Base-by-base conservation (phyloP, 169 alveolate species). In the Plasmodium fragile region DNA sequence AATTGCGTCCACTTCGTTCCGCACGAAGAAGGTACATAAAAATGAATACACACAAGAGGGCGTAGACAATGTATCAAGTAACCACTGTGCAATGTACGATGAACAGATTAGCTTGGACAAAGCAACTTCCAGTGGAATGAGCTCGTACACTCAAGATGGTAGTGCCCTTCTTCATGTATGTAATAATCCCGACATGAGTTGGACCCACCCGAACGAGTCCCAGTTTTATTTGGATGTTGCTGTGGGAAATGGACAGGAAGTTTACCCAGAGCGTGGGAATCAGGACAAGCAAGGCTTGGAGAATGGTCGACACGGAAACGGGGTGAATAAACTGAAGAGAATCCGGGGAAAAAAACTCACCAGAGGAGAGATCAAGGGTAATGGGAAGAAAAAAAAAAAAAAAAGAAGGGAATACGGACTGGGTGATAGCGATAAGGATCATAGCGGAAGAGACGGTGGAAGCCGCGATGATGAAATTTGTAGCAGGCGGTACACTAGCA, bases 1-100 rank as follows among this genome's bases (percentile, higher is more conserved):
- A 53, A 39, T 43, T 71, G 18, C 30, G 69, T 53, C 81, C 32
- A 34, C 93, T 73, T 87, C 89, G 87, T 59, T 55, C 34, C 32
- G 41, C 4, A 78, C 73, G 93, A 77, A 87, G 93, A 55, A 70
- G 45, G 45, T 73, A 72, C 59, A 28, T 34, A 41, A 16, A 34
- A n/a, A 45, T 84, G 83, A 84, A 22, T 13, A 32, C 39, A 7
- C 39, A 65, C 41, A 18, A 4, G 81, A 75, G 1, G 11, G 16
- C 10, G 69, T 30, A 75, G 69, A 11, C 22, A 49, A 49, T 22
- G 3, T 49, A 49, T 2, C 59, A 6, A n/a, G 65, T 30, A 34
- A 49, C 28, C 22, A 72, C 39, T 22, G 3, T 32, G 45, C 22
- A 73, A 73, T n/a, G 4, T 72, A 41, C 4, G 13, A 73, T 28